Base-by-base conservation (phyloP, 2,329 filamentous ascomycete species). In the Aureobasidium leucospermi region DNA sequence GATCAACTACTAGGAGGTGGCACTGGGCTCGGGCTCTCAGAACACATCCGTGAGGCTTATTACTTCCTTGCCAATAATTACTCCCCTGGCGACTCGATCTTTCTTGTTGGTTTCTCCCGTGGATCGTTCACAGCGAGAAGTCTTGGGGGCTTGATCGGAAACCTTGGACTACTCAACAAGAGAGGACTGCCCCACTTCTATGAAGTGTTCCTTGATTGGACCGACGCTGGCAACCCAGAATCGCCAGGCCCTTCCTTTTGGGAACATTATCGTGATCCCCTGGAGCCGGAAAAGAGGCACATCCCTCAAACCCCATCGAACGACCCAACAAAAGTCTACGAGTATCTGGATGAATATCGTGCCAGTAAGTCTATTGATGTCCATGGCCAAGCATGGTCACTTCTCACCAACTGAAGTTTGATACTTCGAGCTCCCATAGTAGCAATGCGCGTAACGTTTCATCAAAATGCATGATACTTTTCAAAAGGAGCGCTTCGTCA, bases 11-110 rank as follows among this genome's bases (percentile, higher is more conserved):
- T 68, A 34, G 70, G 69, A 28, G 71, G 71, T 15, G 70, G 67
- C 4, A 64, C 65, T 10, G 66, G 67, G 3, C 48, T 62, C 7
- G 71, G 71, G 5, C 61, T 74, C 10, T 65, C 64, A 7, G 69
- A 69, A 52, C 70, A 85, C 56, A 79, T 86, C 60, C 78, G 81
- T 10, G 82, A 85, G 66, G 80, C 82, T 0, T 86, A 86, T 65
- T 76, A 78, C 2, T 85, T 84, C 64, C 71, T 85, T 1, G 82
- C 81, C 60, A 78, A 81, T 64, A 86, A 85, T 69, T 85, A 85
- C 41, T 62, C 63, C 19, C 59, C 63, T n/a, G 66, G 63, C 34
- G 76, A 76, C 51, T 72, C 75, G 38, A 74, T 77, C 28, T 76
- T 70, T 65, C 62, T 77, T 2, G 71, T 77, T 45, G 75, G 75